Conservation (phyloP, 441 rosid species). For the Iberis amara region DNA sequence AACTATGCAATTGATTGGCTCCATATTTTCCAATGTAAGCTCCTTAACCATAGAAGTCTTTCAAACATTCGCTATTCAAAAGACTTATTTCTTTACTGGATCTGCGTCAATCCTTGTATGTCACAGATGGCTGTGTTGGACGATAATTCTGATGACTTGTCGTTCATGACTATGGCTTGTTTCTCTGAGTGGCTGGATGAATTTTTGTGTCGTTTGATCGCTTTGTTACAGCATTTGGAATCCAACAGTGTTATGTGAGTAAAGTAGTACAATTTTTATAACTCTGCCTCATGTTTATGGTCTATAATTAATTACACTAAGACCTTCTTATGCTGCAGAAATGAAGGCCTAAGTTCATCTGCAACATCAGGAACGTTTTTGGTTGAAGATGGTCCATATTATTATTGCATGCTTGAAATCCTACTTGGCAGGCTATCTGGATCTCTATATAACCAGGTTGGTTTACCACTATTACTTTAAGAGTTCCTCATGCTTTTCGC, state of each 20-base stretch:
- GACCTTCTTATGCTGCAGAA: slow-evolving; percentile 45
- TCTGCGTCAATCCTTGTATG: slow-evolving; percentile 19
- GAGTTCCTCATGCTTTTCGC: slow-evolving; percentile 5
- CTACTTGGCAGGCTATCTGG: slow-evolving; percentile 89
- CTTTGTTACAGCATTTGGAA: slow-evolving; percentile 90
- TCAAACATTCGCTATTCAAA: slow-evolving; percentile 16
- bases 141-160: slow-evolving; percentile 56
- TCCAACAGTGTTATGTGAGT: slow-evolving; percentile 93
- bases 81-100: slow-evolving; percentile 14
- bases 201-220: slow-evolving; percentile 83
- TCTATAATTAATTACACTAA: slow-evolving; percentile 7
- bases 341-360: slow-evolving; percentile 88
- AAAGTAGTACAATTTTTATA: slow-evolving; percentile 10
- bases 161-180: slow-evolving; percentile 69
- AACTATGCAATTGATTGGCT: slow-evolving; percentile 96
- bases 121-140: slow-evolving; percentile 79
- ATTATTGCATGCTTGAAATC: slow-evolving; percentile 98
- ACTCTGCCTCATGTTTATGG: slow-evolving; percentile 16
- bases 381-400: slow-evolving; percentile 96
- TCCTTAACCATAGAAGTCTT: slow-evolving; percentile 20
- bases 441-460: slow-evolving; percentile 87
- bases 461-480: slow-evolving; percentile 34
- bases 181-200: slow-evolving; percentile 99
- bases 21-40: slow-evolving; percentile 97
- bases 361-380: slow-evolving; percentile 96